A percentile compares a stretch with the other conserved stretches of the same genome.
Conservation (phyloP, 2,329 filamentous ascomycete species). For the Neophaeococcomyces aloes region DNA sequence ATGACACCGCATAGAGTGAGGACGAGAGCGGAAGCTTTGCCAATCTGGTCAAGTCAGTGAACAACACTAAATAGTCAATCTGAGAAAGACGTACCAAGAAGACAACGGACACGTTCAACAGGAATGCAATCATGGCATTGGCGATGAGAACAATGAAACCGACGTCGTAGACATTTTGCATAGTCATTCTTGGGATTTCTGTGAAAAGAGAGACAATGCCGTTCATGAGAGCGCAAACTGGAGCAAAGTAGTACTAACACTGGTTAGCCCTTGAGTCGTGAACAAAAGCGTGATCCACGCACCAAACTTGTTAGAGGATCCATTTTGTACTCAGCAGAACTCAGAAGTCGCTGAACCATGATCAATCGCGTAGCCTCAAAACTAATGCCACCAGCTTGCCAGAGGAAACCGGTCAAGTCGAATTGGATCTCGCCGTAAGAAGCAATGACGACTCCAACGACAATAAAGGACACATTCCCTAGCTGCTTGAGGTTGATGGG, state of each 20-base stretch:
- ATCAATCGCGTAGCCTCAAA: slow-evolving; percentile 74
- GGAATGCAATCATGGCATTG: slow-evolving; percentile 69
- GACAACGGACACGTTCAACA: slow-evolving; percentile 75
- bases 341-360: slow-evolving; percentile 76
- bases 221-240: slow-evolving; percentile 75
- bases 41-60: slow-evolving; percentile 48
- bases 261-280: slow-evolving; percentile 33
- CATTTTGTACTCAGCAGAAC: slow-evolving; percentile 72
- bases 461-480: slow-evolving; percentile 87
- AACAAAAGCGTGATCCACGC: not conserved
- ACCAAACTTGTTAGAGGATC: slow-evolving; percentile 49
- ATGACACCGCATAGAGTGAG: slow-evolving; percentile 78
- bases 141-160: slow-evolving; percentile 56
- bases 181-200: slow-evolving; percentile 57
- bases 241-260: slow-evolving; percentile 81
- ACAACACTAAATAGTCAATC: not conserved
- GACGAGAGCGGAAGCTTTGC: slow-evolving; percentile 75
- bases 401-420: slow-evolving; percentile 45
- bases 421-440: slow-evolving; percentile 95
- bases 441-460: slow-evolving; percentile 86
- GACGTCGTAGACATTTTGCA: slow-evolving; percentile 55
- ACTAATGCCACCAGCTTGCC: slow-evolving; percentile 62
- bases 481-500: slow-evolving; percentile 78
- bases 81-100: slow-evolving; percentile 54
- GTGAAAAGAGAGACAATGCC: slow-evolving; percentile 55